Conservation (phyloP, 2,329 filamentous ascomycete species). For the Microascus cirrosus region DNA sequence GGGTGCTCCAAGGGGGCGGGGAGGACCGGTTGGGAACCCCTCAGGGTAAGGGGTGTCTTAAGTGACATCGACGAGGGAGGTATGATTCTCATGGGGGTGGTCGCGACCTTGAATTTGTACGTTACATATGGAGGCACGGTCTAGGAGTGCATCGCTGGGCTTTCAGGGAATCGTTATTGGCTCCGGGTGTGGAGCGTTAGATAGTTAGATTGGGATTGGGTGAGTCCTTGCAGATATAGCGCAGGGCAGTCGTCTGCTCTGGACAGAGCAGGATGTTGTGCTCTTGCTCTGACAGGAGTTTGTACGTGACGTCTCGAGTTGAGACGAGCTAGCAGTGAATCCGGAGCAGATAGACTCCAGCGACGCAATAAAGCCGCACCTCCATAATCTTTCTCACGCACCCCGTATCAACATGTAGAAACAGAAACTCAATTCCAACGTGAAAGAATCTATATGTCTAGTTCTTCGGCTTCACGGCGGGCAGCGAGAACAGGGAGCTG, state of each 20-base stretch:
- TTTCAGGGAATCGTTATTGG: no score
- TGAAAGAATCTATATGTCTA: not conserved
- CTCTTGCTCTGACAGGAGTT: not conserved
- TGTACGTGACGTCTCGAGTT: not conserved
- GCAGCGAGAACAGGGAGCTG: conserved; percentile 54
- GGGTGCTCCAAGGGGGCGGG: conserved; percentile 11
- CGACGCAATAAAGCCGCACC: not conserved
- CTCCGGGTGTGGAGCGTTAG: no score
- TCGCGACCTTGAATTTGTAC: not conserved
- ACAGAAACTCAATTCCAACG: not conserved
- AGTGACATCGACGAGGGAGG: no score
- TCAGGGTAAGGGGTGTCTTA: not conserved
- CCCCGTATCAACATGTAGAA: not conserved
- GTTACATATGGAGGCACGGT: no score
- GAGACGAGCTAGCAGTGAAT: not conserved
- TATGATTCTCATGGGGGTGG: not conserved
- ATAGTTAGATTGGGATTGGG: no score
- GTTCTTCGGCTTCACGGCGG: conserved; percentile 51
- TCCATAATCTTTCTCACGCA: not conserved
- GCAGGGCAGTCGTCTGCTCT: no score
- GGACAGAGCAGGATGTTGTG: not conserved
- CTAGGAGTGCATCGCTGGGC: no score
- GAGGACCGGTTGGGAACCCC: conserved; percentile 8
- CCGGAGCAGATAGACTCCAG: not conserved
- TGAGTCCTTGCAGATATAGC: no score